These are phyloP conservation scores for Fusarium marasasianum DNA, from an alignment of 2,329 filamentous ascomycete species.

Conservation along the genomic window DNA sequence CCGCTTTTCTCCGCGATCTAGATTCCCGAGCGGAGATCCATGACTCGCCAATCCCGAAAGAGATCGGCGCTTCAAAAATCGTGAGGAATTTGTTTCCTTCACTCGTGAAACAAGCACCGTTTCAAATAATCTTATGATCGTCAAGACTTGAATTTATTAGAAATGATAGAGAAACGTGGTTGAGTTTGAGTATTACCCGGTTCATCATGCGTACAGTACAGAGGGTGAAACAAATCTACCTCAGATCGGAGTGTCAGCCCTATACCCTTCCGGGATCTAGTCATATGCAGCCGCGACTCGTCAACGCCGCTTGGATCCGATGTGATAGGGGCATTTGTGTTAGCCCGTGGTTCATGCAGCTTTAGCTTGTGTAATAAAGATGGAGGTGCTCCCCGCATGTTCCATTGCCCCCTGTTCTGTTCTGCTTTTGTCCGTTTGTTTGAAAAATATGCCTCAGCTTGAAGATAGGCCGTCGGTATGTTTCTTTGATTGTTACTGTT, in stretches of 20 bases:
- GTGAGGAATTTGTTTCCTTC: neutral
- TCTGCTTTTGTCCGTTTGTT: neutral
- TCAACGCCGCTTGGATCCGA: neutral
- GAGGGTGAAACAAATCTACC: neutral
- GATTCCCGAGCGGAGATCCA: neutral
- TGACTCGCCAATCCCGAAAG: neutral
- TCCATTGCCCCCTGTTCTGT: neutral
- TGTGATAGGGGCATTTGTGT: neutral
- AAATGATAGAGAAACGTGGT: fast-evolving
- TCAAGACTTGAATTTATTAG: fast-evolving
- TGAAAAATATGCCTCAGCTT: neutral
- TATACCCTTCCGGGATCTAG: neutral
- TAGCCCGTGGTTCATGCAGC: neutral
- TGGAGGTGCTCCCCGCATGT: too few relatives aligned
- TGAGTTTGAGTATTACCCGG: neutral
- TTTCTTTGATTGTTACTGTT: fast-evolving
- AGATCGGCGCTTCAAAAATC: neutral
- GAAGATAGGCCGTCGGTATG: neutral
- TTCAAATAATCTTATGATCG: fast-evolving
- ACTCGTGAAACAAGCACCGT: neutral
- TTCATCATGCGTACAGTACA: too few relatives aligned
- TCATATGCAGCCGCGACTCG: neutral
- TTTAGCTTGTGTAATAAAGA: neutral
- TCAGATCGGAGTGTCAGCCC: neutral
- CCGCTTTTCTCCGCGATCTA: neutral